Percentiles rank a stretch among this genome's conserved stretches.
Evolutionary conservation across 495 filamentous ascomycete species (phyloP).

Genomic region (Saxophila tyrrhenica): DNA sequence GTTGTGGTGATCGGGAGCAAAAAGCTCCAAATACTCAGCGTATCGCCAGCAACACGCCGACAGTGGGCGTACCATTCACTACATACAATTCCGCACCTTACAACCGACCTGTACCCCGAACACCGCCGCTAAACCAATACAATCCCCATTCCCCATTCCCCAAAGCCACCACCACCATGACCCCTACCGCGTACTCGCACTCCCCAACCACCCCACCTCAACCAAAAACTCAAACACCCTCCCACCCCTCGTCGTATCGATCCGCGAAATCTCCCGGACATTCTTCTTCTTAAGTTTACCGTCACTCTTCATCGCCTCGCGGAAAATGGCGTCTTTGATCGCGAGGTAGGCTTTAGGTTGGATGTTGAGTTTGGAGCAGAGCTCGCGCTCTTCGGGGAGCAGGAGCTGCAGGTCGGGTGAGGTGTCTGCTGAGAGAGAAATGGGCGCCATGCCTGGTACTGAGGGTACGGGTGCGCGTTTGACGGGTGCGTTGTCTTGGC

Average conservation of each 20-base stretch:
- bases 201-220: slow-evolving; percentile 81
- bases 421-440: slow-evolving; percentile 63
- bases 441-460: slow-evolving; percentile 44
- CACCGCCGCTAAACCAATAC: not conserved
- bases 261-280: slow-evolving; percentile 60
- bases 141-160: not conserved
- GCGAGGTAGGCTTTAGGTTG: slow-evolving; percentile 89
- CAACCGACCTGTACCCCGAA: not conserved
- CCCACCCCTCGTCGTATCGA: slow-evolving; percentile 52
- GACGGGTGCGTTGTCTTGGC: slow-evolving; percentile 11
- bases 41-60: too few relatives aligned
- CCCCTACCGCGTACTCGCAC: slow-evolving; percentile 29
- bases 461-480: slow-evolving; percentile 21
- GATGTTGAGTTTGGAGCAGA: slow-evolving; percentile 70
- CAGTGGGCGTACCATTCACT: too few relatives aligned
- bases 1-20: too few relatives aligned
- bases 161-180: not conserved
- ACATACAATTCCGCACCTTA: too few relatives aligned
- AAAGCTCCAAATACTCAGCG: too few relatives aligned
- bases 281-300: slow-evolving; percentile 85
- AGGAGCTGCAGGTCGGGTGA: slow-evolving; percentile 76
- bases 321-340: slow-evolving; percentile 81
- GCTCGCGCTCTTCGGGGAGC: slow-evolving; percentile 69
- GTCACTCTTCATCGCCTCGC: slow-evolving; percentile 77
- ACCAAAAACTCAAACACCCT: slow-evolving; percentile 92